Evolutionary conservation across 768 basidiomycete species (phyloP), one percentile per base, ranked within the genome.

Genomic region (Boletus vermiculosoides): DNA sequence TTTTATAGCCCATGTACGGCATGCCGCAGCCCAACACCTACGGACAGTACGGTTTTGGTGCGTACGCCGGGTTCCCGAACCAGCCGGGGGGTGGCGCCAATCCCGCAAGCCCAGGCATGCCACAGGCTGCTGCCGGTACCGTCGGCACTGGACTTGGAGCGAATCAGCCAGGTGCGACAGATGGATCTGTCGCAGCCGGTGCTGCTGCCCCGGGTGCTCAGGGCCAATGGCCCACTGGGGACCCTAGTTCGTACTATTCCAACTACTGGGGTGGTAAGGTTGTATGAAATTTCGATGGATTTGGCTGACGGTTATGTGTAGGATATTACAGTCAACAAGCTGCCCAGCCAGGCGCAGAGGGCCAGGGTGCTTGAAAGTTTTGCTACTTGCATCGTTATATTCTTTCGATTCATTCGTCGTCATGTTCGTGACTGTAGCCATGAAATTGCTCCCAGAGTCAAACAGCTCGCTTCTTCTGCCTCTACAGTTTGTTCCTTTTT

Each of bases 311-410:
- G 49, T 65, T 20, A n/a, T 57, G 60, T 50, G 2, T 52, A 92
- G 91, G 90, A 61, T 93, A 93, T 67, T 93, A 93, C 64, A 83
- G 84, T 50, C 91, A 92, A 72, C 88, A 88, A 73, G 78, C 81
- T 56, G 75, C 71, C 45, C 86, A 86, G 68, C 86, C 84, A 54
- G 78, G 81, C 61, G 73, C 78, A 54, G 79, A 79, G 55, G 87
- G 88, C 64, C 73, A 74, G 56, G 72, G 72, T 50, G 72, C 69
- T 62, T 72, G 64, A 67, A 60, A 52, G 59, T 54, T 48, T 59
- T 58, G 60, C 54, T 60, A 50, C 59, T 56, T 69, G 62, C 65
- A 62, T 63, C 58, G 45, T 66, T 60, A 65, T 60, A 63, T 64
- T 67, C 57, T 63, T 56, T 57, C 36, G 54, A 57, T 59, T 55